Evolutionary conservation across 2,329 filamentous ascomycete genomes (phyloP), one percentile per base, ranked within the genome.

Genomic region (Dendrostoma leiphaemia): DNA sequence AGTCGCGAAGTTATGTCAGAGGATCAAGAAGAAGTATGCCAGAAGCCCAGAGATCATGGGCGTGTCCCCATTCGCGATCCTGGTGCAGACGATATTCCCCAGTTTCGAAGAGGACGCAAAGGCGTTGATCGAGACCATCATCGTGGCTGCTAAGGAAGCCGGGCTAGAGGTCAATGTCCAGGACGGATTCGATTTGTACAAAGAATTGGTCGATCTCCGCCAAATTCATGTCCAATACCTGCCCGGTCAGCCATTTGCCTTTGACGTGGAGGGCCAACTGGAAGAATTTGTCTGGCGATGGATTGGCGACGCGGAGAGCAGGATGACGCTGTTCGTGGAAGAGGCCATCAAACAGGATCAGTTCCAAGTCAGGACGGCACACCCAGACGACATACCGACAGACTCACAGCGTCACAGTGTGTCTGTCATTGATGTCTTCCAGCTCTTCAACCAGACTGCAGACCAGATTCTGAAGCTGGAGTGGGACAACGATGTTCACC

Each of bases 241-340:
- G 17, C 90, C 90, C 0, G 79, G 78, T 60, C 76, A 84, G 57
- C 82, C 84, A 1, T 99, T 97, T 68, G 86, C 86, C 4, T 97
- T 97, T 68, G 85, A 91, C 60, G 82, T 99, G 40, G 94, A 99
- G 70, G 83, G 86, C 38, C 75, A 96, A 15, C 78, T 99, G 17
- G 89, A 92, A 58, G 88, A 90, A 32, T 99, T 97, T 69, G 94
- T 97, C 6, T 97, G 92, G 92, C 85, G 91, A 55, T 99, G 92
- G 92, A 90, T 99, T 59, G 80, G 82, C 51, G 83, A 85, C 59
- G 91, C 91, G 7, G 91, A 97, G 63, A 76, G 77, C 31, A 91
- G 87, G 65, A 86, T 97, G 65, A 79, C 88, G 58, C 85, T 85
- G 23, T 94, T 94, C 76, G 89, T 97, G 35, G 91, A 95, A 44